Evolutionary conservation across 768 basidiomycete species (phyloP).

Genomic region (Auricularia sp.): DNA sequence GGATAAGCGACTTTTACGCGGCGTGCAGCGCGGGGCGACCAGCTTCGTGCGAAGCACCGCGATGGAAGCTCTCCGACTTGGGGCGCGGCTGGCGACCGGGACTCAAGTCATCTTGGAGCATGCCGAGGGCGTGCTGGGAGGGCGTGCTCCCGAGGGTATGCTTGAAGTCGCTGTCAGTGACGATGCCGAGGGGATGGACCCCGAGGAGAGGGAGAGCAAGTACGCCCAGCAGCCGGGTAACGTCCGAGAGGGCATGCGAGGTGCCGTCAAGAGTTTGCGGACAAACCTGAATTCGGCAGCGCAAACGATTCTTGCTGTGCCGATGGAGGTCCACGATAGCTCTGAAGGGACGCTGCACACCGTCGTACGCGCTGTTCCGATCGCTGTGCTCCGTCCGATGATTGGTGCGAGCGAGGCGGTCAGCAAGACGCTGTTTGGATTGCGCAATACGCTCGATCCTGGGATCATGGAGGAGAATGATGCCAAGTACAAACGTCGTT

Average conservation of each 20-base stretch:
- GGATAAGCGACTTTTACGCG: slow-evolving; percentile 85
- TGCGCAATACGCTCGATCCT: slow-evolving; percentile 90
- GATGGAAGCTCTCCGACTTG: slow-evolving; percentile 89
- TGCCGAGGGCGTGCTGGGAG: slow-evolving; percentile 83
- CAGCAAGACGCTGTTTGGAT: slow-evolving; percentile 86
- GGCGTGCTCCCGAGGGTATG: slow-evolving; percentile 27
- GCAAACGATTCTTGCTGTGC: slow-evolving; percentile 95
- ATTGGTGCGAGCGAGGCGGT: slow-evolving; percentile 97
- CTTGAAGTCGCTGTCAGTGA: slow-evolving; percentile 11
- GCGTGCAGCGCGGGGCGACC: slow-evolving; percentile 88
- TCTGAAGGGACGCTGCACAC: slow-evolving; percentile 85
- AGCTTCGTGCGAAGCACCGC: slow-evolving; percentile 92
- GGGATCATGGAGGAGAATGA: slow-evolving; percentile 71
- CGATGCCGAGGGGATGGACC: slow-evolving; percentile 36
- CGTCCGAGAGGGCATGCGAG: slow-evolving; percentile 78
- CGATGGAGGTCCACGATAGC: slow-evolving; percentile 97
- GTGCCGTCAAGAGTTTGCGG: slow-evolving; percentile 82
- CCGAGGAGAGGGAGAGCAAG: slow-evolving; percentile 59
- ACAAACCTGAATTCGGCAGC: slow-evolving; percentile 88
- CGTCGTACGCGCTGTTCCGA: slow-evolving; percentile 93
- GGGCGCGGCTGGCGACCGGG: slow-evolving; percentile 88
- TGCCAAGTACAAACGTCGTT: slow-evolving; percentile 85
- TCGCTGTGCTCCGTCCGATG: slow-evolving; percentile 95
- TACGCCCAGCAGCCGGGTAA: slow-evolving; percentile 88
- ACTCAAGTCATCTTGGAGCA: slow-evolving; percentile 97